phyloP scores from a whole-genome alignment of 371 early-diverging fungal species.

The Blakeslea trispora region DNA sequence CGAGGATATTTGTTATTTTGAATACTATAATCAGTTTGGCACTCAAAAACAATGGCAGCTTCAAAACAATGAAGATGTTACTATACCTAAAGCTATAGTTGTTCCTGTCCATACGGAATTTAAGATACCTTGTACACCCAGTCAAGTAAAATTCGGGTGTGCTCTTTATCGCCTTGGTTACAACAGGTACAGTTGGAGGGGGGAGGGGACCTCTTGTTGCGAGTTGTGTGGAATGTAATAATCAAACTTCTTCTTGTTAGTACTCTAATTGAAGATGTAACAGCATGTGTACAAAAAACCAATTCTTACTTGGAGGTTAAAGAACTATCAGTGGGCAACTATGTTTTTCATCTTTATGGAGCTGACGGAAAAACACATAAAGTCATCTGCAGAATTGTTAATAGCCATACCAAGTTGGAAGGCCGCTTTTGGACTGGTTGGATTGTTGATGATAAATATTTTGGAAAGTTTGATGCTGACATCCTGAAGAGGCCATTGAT shows the following conservation, averaged over 20 bases:
- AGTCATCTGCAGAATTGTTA: slow-evolving; percentile 12
- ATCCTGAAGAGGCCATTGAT: slow-evolving; percentile 10
- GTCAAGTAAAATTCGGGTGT: neutral
- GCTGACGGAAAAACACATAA: neutral
- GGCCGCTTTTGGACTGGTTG: slow-evolving; percentile 21
- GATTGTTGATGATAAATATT: slow-evolving; percentile 14
- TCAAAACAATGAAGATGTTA: neutral
- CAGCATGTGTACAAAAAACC: slow-evolving; percentile 3
- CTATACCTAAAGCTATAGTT: slow-evolving; percentile 24
- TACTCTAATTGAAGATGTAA: neutral
- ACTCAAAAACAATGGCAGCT: slow-evolving; percentile 18
- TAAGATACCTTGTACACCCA: slow-evolving; percentile 19
- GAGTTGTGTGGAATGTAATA: too few relatives aligned
- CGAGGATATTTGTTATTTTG: slow-evolving; percentile 19
- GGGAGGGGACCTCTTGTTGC: too few relatives aligned
- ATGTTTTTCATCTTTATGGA: slow-evolving; percentile 14
- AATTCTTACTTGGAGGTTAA: slow-evolving; percentile 17
- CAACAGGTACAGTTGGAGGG: too few relatives aligned
- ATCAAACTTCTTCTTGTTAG: too few relatives aligned
- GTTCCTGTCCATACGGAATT: slow-evolving; percentile 33
- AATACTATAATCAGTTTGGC: neutral
- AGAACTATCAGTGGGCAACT: slow-evolving; percentile 35
- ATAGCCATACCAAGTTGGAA: neutral
- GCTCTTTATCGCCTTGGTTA: neutral
- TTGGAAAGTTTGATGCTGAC: slow-evolving; percentile 8